Percentiles rank a stretch among this genome's conserved stretches.
Evolutionary conservation across 129 eudicot genomes (phyloP).

Genomic region (Rutidosis leptorrhynchoides): DNA sequence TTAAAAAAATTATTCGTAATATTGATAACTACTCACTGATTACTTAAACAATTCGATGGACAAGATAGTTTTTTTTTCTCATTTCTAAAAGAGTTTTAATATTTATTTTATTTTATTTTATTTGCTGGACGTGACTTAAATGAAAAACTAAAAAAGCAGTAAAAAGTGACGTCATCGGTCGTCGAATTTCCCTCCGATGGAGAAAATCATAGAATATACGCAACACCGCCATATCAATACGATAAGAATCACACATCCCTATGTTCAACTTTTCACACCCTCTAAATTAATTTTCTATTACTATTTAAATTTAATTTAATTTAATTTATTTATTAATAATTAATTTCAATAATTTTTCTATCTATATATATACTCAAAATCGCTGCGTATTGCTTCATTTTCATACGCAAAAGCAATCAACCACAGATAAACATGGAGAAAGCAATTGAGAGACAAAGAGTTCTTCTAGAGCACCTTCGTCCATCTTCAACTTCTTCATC

Average conservation of each 20-base stretch:
- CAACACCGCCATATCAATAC: constrained; percentile 23
- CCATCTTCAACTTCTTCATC: constrained; percentile 71
- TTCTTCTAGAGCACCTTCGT: constrained; percentile 72
- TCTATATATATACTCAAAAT: constrained; percentile 3
- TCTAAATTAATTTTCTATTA: neutral
- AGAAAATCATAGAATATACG: neutral
- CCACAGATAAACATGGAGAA: constrained; percentile 62
- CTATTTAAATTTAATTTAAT: no score
- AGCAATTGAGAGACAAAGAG: constrained; percentile 82
- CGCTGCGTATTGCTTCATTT: constrained; percentile 14
- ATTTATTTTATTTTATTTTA: no score
- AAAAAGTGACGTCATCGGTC: neutral
- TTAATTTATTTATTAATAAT: no score
- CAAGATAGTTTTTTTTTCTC: no score
- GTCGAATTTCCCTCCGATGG: neutral
- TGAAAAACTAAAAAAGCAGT: no score
- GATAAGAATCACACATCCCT: constrained; percentile 42
- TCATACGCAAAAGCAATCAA: constrained; percentile 20
- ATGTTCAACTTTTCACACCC: constrained; percentile 9
- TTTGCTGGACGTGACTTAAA: neutral
- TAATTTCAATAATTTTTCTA: neutral
- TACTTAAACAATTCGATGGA: no score
- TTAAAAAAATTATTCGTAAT: no score
- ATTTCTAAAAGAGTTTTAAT: no score
- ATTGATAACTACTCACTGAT: no score